Percentiles rank a stretch among this genome's conserved stretches.
Conservation (phyloP, 225 moss, liverwort and hornwort species). For the Physcomitrellopsis africana region DNA sequence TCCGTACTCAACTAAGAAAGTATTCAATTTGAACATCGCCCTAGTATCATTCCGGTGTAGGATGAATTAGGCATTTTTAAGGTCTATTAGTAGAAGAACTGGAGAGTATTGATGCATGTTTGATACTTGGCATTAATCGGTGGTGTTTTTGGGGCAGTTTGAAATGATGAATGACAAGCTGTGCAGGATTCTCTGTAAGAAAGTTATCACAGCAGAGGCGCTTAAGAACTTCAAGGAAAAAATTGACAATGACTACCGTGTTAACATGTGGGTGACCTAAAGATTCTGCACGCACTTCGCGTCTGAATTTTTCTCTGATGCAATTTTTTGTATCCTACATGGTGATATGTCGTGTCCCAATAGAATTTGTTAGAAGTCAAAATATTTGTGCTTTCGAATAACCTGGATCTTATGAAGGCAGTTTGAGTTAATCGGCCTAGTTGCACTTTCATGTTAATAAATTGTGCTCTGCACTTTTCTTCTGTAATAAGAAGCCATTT, state of each 20-base stretch:
- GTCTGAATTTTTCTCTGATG: not conserved
- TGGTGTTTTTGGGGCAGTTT: conserved; percentile 44
- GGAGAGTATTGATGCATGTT: not conserved
- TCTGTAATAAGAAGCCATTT: too few relatives aligned
- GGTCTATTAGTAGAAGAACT: not conserved
- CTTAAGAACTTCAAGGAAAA: conserved; percentile 69
- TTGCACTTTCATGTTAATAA: too few relatives aligned
- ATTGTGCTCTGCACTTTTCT: too few relatives aligned
- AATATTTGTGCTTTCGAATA: too few relatives aligned
- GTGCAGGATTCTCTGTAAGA: conserved; percentile 59
- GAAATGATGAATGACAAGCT: conserved; percentile 49
- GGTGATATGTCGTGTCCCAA: not conserved
- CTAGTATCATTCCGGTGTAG: not conserved
- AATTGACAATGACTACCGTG: conserved; percentile 68
- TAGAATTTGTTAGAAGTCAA: not conserved
- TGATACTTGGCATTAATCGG: not conserved
- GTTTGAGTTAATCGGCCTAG: too few relatives aligned
- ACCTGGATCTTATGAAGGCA: too few relatives aligned
- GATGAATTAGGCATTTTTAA: not conserved
- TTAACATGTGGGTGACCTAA: conserved; percentile 59
- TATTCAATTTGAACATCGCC: too few relatives aligned
- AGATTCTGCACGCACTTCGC: not conserved
- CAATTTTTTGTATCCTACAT: not conserved
- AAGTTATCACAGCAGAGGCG: conserved; percentile 39
- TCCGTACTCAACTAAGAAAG: too few relatives aligned